phyloP scores from a whole-genome alignment of 148 eudicot genomes.

The Rhododendron mucronatum region DNA sequence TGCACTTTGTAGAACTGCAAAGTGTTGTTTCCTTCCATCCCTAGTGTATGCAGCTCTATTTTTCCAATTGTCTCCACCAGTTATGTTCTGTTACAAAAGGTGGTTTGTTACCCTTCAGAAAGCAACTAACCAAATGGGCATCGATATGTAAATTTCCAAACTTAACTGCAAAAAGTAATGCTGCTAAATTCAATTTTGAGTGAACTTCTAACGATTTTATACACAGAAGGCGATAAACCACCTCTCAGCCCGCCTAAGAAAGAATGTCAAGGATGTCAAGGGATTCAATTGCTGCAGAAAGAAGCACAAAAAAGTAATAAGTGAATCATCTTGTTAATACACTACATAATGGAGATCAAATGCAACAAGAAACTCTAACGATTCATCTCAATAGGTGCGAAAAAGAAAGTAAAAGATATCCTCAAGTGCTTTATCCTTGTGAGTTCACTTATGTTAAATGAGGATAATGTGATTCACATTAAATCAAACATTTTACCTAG shows the following conservation, averaged over 20 bases:
- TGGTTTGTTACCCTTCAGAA: conserved; percentile 6
- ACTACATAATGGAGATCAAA: not conserved
- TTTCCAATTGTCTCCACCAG: conserved; percentile 62
- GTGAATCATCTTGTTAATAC: conserved; percentile 3
- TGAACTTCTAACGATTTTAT: conserved; percentile 84
- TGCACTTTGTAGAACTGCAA: conserved; percentile 96
- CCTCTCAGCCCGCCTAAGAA: conserved; percentile 96
- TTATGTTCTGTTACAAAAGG: conserved; percentile 45
- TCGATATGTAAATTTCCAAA: conserved; percentile 6
- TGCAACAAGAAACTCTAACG: not conserved
- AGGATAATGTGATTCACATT: not conserved
- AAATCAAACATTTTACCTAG: not conserved
- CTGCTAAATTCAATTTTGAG: conserved; percentile 75
- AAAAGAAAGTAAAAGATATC: not conserved
- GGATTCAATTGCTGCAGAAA: conserved; percentile 68
- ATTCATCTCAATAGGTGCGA: not conserved
- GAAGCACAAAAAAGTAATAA: conserved; percentile 3
- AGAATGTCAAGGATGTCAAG: conserved; percentile 87
- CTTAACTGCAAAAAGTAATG: conserved; percentile 90
- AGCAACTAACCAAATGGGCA: not conserved
- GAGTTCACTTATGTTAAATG: not conserved
- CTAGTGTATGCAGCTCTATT: conserved; percentile 87
- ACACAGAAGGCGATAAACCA: conserved; percentile 88
- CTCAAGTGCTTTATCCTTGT: not conserved
- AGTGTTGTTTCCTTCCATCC: conserved; percentile 78